Percentiles rank a stretch among this genome's conserved stretches.
phyloP scores from a whole-genome alignment of 495 filamentous ascomycete genomes.

The Aspergillus avenaceus region DNA sequence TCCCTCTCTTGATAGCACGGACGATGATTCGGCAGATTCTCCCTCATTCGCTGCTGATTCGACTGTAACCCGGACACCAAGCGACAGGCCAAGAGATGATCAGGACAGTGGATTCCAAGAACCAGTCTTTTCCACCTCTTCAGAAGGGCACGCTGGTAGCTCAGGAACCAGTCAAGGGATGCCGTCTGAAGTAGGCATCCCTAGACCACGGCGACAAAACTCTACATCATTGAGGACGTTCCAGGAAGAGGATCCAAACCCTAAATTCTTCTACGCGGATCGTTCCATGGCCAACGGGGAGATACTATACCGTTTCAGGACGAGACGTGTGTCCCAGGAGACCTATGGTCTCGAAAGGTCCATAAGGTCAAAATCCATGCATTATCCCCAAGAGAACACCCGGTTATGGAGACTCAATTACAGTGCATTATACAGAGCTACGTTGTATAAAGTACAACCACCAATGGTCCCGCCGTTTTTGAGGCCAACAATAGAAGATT shows the following conservation, averaged over 20 bases:
- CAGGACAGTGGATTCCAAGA: not conserved
- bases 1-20: not conserved
- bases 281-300: not conserved
- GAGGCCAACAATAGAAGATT: conserved; percentile 12
- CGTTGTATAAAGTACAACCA: conserved; percentile 12
- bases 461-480: conserved; percentile 10
- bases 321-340: conserved; percentile 3
- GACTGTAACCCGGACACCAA: not conserved
- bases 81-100: not conserved
- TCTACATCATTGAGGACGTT: too few species aligned
- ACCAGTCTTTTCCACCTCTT: not conserved
- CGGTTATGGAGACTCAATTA: conserved; percentile 23
- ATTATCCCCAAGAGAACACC: not conserved
- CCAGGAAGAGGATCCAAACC: not conserved
- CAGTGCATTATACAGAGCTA: conserved; percentile 25
- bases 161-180: not conserved
- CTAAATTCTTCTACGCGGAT: not conserved
- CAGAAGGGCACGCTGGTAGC: not conserved
- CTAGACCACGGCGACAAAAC: too few species aligned
- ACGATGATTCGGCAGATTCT: not conserved
- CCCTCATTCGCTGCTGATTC: not conserved
- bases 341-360: not conserved
- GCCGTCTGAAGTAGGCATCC: not conserved
- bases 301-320: not conserved
- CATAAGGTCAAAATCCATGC: conserved; percentile 17